Percentiles rank a stretch among this genome's conserved stretches.
phyloP scores from a whole-genome alignment of 2,329 filamentous ascomycete genomes.

The Diaporthe citriasiana region DNA sequence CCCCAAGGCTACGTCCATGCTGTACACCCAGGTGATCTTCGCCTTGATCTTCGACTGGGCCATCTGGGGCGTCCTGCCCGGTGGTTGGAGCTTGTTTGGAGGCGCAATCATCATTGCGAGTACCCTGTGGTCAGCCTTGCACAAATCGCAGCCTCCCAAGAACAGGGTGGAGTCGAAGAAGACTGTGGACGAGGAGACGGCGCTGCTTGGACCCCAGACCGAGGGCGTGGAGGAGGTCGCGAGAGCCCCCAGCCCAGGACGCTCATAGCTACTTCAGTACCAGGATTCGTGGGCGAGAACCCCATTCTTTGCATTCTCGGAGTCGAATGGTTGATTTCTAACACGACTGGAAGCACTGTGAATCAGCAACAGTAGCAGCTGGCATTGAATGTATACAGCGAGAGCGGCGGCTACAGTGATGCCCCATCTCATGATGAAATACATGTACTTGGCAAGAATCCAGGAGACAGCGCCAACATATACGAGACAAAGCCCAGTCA shows the following conservation, averaged over 20 bases:
- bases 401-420: not conserved
- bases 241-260: not conserved
- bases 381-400: conserved; percentile 26
- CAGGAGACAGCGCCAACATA: not conserved
- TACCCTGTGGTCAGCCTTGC: conserved; percentile 58
- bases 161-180: conserved; percentile 46
- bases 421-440: not conserved
- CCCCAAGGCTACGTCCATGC: conserved; percentile 50
- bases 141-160: conserved; percentile 50
- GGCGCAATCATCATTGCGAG: conserved; percentile 57
- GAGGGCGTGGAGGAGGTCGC: conserved; percentile 34
- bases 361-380: not conserved
- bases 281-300: not conserved
- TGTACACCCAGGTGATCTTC: conserved; percentile 54
- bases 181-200: conserved; percentile 54
- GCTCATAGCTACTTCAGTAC: not conserved
- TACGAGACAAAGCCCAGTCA: not conserved
- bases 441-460: not conserved
- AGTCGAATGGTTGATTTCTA: not conserved
- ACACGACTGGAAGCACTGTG: not conserved
- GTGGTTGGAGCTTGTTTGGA: conserved; percentile 55
- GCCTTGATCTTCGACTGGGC: conserved; percentile 56
- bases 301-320: conserved; percentile 5
- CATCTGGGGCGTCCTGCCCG: conserved; percentile 60
- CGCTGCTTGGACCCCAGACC: conserved; percentile 45